A percentile compares a stretch with the other conserved stretches of the same genome.
These are phyloP conservation scores for Sindora glabra DNA, from an alignment of 306 rosid genomes.

Conservation along the genomic window DNA sequence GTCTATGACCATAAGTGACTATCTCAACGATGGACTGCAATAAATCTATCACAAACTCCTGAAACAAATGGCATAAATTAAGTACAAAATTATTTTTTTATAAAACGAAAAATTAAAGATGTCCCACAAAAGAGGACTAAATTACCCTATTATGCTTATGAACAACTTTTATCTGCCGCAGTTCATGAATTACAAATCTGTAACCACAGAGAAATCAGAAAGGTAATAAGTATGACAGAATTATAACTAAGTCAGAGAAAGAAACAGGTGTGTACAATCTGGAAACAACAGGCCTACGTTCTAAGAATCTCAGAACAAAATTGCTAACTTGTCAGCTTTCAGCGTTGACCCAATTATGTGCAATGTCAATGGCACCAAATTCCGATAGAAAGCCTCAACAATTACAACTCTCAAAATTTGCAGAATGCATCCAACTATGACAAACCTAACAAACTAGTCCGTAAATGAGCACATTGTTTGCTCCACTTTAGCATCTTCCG, in stretches of 20 bases:
- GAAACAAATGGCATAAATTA: slow-evolving; percentile 10
- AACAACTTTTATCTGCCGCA: slow-evolving; percentile 31
- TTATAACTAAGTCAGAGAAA: too few relatives aligned
- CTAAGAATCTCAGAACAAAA: not conserved
- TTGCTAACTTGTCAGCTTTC: too few relatives aligned
- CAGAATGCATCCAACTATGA: too few relatives aligned
- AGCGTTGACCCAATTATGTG: not conserved
- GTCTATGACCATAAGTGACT: slow-evolving; percentile 75
- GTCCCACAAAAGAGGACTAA: not conserved
- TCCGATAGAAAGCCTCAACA: not conserved
- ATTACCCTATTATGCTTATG: slow-evolving; percentile 29
- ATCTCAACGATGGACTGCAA: slow-evolving; percentile 78
- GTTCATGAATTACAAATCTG: slow-evolving; percentile 34
- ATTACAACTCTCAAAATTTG: too few relatives aligned
- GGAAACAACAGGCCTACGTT: not conserved
- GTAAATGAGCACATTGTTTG: not conserved
- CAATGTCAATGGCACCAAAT: not conserved
- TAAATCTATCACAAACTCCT: slow-evolving; percentile 72
- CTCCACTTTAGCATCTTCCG: not conserved
- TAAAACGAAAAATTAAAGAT: too few relatives aligned
- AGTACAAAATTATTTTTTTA: too few relatives aligned
- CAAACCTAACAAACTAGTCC: too few relatives aligned
- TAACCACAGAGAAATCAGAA: not conserved
- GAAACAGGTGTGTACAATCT: not conserved
- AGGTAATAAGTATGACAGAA: not conserved